Conservation (phyloP, 768 basidiomycete species). For the Peribolospora kevripleyi region DNA sequence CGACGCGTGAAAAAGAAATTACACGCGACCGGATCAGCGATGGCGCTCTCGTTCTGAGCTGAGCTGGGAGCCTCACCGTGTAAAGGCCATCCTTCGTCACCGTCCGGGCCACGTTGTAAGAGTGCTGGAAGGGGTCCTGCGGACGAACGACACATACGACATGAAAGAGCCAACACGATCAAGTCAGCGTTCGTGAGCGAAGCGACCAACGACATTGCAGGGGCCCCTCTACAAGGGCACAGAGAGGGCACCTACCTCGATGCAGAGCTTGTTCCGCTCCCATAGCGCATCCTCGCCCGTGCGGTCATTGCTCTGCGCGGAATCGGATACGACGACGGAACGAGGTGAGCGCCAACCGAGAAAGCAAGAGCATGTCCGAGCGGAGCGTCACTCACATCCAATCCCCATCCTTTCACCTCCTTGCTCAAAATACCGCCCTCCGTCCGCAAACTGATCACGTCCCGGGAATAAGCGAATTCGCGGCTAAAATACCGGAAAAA, state of each 20-base stretch:
- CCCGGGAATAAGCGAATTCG: constrained; percentile 74
- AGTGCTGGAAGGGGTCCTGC: constrained; percentile 88
- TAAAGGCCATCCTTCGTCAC: constrained; percentile 92
- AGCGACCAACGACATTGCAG: not conserved
- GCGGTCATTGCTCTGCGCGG: constrained; percentile 3
- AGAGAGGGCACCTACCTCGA: constrained; percentile 38
- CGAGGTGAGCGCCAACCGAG: not conserved
- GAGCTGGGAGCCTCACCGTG: constrained; percentile 31
- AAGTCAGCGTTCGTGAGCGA: not conserved
- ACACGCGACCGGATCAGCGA: not conserved
- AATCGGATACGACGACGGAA: constrained; percentile 1
- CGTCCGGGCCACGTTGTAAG: constrained; percentile 88
- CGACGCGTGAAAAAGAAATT: not conserved
- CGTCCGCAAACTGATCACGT: constrained; percentile 62
- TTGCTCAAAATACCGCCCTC: constrained; percentile 61
- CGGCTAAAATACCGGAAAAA: constrained; percentile 93
- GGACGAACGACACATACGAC: not conserved
- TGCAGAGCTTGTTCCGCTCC: constrained; percentile 83
- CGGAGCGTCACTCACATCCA: constrained; percentile 38
- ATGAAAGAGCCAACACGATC: not conserved
- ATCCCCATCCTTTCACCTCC: constrained; percentile 81
- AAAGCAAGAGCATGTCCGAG: not conserved
- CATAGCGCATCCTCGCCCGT: constrained; percentile 20
- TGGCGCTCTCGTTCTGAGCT: too few species aligned
- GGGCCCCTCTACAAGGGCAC: not conserved